These are phyloP conservation scores for Penstemon barbatus DNA, from an alignment of 257 asterid genomes.

Conservation along the genomic window DNA sequence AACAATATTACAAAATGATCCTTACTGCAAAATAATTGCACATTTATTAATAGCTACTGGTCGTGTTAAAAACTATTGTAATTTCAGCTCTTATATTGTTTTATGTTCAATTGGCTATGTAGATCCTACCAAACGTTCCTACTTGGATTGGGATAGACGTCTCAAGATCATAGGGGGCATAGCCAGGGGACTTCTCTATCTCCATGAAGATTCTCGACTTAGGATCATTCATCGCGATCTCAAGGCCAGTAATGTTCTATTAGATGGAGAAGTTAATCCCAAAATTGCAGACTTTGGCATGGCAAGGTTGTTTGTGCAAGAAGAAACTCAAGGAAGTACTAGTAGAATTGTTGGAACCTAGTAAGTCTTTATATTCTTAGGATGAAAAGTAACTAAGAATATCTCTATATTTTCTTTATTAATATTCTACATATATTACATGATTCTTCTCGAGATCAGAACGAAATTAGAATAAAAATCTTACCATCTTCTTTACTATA, in stretches of 20 bases:
- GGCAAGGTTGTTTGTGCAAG: constrained; percentile 10
- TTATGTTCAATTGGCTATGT: background rate
- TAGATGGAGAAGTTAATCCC: constrained; percentile 15
- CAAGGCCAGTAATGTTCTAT: constrained; percentile 8
- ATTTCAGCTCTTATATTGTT: background rate
- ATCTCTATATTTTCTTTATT: too few relatives aligned
- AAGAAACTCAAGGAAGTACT: background rate
- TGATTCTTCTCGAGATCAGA: too few relatives aligned
- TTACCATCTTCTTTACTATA: too few relatives aligned
- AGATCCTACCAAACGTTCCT: background rate
- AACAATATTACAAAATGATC: too few relatives aligned
- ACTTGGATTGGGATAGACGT: constrained; percentile 16
- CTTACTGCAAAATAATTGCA: background rate
- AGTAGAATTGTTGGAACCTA: constrained; percentile 19
- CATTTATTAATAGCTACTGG: too few relatives aligned
- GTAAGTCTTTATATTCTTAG: background rate
- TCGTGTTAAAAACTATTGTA: background rate
- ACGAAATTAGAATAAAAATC: too few relatives aligned
- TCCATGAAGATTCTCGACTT: constrained; percentile 12
- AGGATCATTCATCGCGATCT: constrained; percentile 15
- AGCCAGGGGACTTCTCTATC: constrained; percentile 10
- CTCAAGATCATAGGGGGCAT: constrained; percentile 8
- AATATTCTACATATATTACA: background rate
- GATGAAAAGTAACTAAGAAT: background rate
- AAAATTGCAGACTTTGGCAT: constrained; percentile 23